phyloP scores from a whole-genome alignment of 2,329 filamentous ascomycete genomes.

The Cadophora sp. region DNA sequence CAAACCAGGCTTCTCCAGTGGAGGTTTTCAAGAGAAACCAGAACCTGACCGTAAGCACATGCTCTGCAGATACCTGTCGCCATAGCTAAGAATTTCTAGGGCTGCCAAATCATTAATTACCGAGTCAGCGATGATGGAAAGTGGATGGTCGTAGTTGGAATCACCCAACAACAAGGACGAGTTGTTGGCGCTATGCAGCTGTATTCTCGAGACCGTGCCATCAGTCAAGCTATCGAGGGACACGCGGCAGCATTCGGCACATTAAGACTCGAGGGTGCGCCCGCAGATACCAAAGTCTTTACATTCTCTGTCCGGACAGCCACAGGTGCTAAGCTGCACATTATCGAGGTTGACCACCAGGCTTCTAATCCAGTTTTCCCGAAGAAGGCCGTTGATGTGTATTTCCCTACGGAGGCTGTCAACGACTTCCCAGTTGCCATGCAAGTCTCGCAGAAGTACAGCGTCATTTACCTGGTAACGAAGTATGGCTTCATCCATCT shows the following conservation, averaged over 20 bases:
- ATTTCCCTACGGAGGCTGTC: slow-evolving; percentile 93
- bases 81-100: slow-evolving; percentile 56
- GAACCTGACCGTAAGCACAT: slow-evolving; percentile 78
- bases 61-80: neutral
- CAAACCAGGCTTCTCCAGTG: slow-evolving; percentile 76
- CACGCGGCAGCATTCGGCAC: slow-evolving; percentile 95
- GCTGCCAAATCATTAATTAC: slow-evolving; percentile 99
- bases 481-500: slow-evolving; percentile 99
- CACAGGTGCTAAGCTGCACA: slow-evolving; percentile 91
- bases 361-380: slow-evolving; percentile 86
- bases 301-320: slow-evolving; percentile 93
- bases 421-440: slow-evolving; percentile 99
- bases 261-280: slow-evolving; percentile 84
- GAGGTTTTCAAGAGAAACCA: slow-evolving; percentile 96
- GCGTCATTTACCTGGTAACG: slow-evolving; percentile 94
- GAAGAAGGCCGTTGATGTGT: slow-evolving; percentile 97
- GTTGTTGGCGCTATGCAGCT: slow-evolving; percentile 97
- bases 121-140: slow-evolving; percentile 94
- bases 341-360: slow-evolving; percentile 96
- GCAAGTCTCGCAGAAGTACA: slow-evolving; percentile 96
- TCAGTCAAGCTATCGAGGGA: slow-evolving; percentile 97
- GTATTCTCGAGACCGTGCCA: slow-evolving; percentile 93
- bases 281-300: slow-evolving; percentile 93
- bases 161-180: slow-evolving; percentile 89
- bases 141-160: slow-evolving; percentile 98